Evolutionary conservation across 1,284 basidiomycete genomes (phyloP).

Genomic region (Microbotryum scabiosae): DNA sequence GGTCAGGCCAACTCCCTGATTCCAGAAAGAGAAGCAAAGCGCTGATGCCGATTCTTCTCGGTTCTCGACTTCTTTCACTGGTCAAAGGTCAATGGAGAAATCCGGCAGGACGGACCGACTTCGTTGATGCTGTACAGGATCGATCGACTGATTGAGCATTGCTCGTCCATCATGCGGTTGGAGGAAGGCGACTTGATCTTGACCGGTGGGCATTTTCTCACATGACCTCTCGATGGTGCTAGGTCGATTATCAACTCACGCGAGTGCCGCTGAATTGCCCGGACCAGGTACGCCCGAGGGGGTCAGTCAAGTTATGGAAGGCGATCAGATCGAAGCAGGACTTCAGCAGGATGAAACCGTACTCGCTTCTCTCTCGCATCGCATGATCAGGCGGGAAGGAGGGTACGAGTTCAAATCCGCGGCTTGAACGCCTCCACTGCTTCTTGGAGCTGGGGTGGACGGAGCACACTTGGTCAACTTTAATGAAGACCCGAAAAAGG

Average conservation of each 20-base stretch:
- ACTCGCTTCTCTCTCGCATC: neutral
- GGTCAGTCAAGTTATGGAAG: slow-evolving; percentile 66
- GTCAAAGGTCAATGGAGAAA: slow-evolving; percentile 63
- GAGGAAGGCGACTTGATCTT: slow-evolving; percentile 54
- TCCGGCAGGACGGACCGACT: slow-evolving; percentile 79
- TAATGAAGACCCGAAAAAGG: no score
- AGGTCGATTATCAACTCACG: neutral
- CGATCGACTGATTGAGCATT: slow-evolving; percentile 75
- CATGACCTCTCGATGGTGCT: no score
- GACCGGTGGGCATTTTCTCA: slow-evolving; percentile 32
- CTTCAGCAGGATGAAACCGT: slow-evolving; percentile 47
- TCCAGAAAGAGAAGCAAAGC: no score
- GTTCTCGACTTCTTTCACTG: no score
- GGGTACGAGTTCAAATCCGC: slow-evolving; percentile 55
- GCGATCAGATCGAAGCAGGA: slow-evolving; percentile 70
- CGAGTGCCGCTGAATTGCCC: no score
- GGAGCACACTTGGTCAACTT: no score
- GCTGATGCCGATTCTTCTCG: no score
- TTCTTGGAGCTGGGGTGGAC: no score
- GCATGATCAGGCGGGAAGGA: slow-evolving; percentile 42
- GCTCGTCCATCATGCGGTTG: slow-evolving; percentile 93
- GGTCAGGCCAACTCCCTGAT: slow-evolving; percentile 40
- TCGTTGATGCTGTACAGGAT: slow-evolving; percentile 84
- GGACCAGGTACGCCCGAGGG: slow-evolving; percentile 70
- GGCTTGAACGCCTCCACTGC: no score